phyloP scores from a whole-genome alignment of 2,329 filamentous ascomycete genomes.

The Colletotrichum sp. region DNA sequence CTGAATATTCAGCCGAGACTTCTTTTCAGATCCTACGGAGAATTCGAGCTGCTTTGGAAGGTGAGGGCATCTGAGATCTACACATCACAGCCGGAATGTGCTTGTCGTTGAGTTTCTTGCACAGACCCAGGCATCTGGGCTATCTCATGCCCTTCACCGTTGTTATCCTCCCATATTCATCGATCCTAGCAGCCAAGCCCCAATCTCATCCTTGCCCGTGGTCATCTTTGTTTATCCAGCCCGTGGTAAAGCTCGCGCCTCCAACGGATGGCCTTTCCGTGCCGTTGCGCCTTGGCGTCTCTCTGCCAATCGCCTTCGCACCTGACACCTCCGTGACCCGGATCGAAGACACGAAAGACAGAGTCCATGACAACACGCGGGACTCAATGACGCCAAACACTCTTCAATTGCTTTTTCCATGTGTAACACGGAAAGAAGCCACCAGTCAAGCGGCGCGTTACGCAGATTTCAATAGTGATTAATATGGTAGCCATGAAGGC shows the following conservation, averaged over 20 bases:
- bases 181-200: not conserved
- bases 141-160: not conserved
- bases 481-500: not conserved
- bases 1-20: not conserved
- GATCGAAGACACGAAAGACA: not conserved
- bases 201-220: not conserved
- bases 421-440: not conserved
- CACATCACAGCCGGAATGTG: not conserved
- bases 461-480: slow-evolving; percentile 1
- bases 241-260: not conserved
- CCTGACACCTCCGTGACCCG: not conserved
- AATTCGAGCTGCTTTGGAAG: not conserved
- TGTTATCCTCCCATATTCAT: not conserved
- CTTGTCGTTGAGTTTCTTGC: not conserved
- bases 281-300: slow-evolving; percentile 1
- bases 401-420: not conserved
- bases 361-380: not conserved
- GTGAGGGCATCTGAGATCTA: not conserved
- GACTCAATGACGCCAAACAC: not conserved
- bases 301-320: not conserved
- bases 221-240: not conserved
- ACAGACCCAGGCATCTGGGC: not conserved
- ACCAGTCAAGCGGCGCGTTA: not conserved
- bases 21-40: not conserved
- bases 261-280: not conserved